phyloP scores from a whole-genome alignment of 139 green algal species.

The Eudorina sp. region DNA sequence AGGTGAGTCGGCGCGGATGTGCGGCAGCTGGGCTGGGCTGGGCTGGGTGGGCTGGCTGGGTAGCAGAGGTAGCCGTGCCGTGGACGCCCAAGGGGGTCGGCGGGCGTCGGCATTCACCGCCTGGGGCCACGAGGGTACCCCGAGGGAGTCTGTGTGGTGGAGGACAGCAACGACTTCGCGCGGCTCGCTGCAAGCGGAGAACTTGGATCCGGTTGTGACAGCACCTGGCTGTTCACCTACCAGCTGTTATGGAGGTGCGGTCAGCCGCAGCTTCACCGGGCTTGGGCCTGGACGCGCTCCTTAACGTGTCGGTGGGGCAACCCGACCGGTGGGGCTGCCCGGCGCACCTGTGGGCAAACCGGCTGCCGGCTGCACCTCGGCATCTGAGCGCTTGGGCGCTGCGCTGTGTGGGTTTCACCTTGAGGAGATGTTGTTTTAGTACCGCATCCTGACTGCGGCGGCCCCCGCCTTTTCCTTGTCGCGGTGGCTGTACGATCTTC shows the following conservation, averaged over 20 bases:
- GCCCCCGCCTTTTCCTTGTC: background rate
- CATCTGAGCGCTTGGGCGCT: no score
- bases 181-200: background rate
- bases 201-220: background rate
- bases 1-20: conserved; percentile 57
- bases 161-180: background rate
- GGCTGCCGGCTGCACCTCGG: no score
- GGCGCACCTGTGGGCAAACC: no score
- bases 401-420: background rate
- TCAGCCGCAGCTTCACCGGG: no score
- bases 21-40: background rate
- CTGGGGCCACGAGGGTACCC: background rate
- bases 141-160: background rate
- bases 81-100: no score
- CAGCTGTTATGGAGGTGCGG: no score
- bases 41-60: background rate
- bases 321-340: no score
- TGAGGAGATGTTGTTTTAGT: background rate
- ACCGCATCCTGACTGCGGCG: background rate
- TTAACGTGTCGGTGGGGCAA: no score
- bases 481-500: background rate
- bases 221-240: no score
- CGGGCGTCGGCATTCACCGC: background rate
- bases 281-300: no score
- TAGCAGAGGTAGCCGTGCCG: no score